Conservation (phyloP, 23 red algal genomes). For the Chondrus crispus region DNA sequence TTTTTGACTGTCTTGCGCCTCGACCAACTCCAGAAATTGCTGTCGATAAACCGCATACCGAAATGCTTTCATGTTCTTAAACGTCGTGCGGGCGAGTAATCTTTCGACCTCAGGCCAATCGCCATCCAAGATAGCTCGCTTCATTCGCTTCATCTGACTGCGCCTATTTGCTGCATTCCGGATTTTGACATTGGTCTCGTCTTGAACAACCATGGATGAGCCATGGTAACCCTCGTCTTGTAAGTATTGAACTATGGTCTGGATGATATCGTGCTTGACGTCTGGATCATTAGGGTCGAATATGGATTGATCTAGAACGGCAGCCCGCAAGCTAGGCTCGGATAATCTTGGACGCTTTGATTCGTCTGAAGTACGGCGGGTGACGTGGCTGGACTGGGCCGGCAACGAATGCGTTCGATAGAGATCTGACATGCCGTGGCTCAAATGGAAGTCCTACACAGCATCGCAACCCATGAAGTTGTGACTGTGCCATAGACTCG, state of each 20-base stretch:
- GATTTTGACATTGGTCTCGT: slow-evolving; percentile 86
- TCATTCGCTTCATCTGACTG: slow-evolving; percentile 77
- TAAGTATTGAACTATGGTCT: slow-evolving; percentile 91
- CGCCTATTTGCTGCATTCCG: slow-evolving; percentile 48
- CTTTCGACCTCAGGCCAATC: slow-evolving; percentile 96
- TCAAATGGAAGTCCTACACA: too few species aligned
- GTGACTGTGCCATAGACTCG: too few species aligned
- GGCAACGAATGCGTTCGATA: too few species aligned
- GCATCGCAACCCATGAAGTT: too few species aligned
- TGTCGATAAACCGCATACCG: slow-evolving; percentile 86
- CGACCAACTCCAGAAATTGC: slow-evolving; percentile 95
- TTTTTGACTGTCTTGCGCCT: slow-evolving; percentile 87
- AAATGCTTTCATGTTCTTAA: slow-evolving; percentile 85
- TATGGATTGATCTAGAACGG: slow-evolving; percentile 52
- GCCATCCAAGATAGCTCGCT: slow-evolving; percentile 82
- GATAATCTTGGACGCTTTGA: neutral
- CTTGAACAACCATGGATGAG: slow-evolving; percentile 61
- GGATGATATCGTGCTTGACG: slow-evolving; percentile 89
- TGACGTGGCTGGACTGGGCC: too few species aligned
- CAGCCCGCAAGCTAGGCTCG: slow-evolving; percentile 14
- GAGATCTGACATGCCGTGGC: too few species aligned
- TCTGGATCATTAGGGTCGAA: slow-evolving; percentile 72
- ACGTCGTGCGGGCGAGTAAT: slow-evolving; percentile 68
- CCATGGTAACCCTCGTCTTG: slow-evolving; percentile 86
- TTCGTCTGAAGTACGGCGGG: too few species aligned